A percentile compares a stretch with the other conserved stretches of the same genome.
These are phyloP conservation scores for Crepidotus variabilis DNA, from an alignment of 768 basidiomycete genomes.

Conservation along the genomic window DNA sequence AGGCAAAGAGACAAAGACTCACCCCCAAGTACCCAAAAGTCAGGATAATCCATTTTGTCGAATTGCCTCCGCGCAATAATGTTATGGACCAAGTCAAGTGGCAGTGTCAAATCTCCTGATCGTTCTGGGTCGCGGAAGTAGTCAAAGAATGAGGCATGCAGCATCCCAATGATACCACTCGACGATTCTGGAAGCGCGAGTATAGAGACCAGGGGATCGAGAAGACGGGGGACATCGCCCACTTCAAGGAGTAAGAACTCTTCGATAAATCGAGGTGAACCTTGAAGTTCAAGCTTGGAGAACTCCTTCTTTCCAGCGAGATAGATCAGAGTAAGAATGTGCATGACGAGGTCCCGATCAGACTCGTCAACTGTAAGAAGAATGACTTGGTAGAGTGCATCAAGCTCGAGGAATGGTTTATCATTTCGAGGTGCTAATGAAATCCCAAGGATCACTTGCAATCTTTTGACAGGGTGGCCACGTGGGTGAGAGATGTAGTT, in stretches of 20 bases:
- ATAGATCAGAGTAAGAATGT: not conserved
- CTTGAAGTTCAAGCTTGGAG: not conserved
- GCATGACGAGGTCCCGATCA: not conserved
- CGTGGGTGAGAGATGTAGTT: slow-evolving; percentile 7
- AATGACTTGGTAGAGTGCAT: slow-evolving; percentile 8
- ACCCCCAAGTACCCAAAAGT: too few relatives aligned
- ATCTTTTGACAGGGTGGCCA: not conserved
- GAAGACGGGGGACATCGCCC: not conserved
- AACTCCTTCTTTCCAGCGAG: not conserved
- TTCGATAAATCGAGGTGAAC: not conserved
- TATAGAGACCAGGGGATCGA: not conserved
- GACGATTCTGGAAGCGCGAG: not conserved
- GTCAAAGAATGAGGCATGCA: too few relatives aligned
- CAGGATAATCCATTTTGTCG: too few relatives aligned
- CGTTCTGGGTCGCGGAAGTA: too few relatives aligned
- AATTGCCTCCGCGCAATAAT: too few relatives aligned
- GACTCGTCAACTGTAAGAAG: not conserved
- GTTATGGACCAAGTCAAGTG: too few relatives aligned
- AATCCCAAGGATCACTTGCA: slow-evolving; percentile 3
- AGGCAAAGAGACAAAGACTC: too few relatives aligned
- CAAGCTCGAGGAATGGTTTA: slow-evolving; percentile 13
- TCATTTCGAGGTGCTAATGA: not conserved
- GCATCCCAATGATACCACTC: not conserved
- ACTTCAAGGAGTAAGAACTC: not conserved
- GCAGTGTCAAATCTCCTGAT: too few relatives aligned